Evolutionary conservation across 1,139 yeast genomes (phyloP).

Genomic region (Schwanniomyces etchellsii): DNA sequence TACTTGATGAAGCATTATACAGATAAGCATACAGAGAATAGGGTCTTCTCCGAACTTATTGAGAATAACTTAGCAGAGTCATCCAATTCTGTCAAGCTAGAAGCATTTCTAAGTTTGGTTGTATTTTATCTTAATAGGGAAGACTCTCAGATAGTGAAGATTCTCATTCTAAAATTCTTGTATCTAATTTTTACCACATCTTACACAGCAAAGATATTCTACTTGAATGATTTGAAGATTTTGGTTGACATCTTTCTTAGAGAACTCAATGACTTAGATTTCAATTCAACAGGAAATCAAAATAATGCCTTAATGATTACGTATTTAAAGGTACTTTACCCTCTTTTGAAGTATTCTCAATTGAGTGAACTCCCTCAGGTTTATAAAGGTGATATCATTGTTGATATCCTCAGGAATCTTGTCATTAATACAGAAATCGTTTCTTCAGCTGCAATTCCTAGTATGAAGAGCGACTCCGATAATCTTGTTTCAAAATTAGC

Average conservation of each 20-base stretch:
- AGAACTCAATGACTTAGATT: constrained; percentile 64
- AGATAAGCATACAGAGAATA: constrained; percentile 29
- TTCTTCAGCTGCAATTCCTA: not conserved
- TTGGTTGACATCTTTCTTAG: constrained; percentile 80
- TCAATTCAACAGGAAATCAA: constrained; percentile 41
- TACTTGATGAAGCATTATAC: constrained; percentile 61
- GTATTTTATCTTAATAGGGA: constrained; percentile 69
- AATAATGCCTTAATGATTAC: constrained; percentile 56
- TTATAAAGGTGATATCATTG: constrained; percentile 56
- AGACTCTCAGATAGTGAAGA: constrained; percentile 64
- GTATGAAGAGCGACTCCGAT: constrained; percentile 4
- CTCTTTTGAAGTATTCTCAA: constrained; percentile 65
- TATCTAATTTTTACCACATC: constrained; percentile 70
- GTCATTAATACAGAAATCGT: constrained; percentile 19
- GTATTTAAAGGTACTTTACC: constrained; percentile 69
- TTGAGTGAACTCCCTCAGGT: constrained; percentile 38
- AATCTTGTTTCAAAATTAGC: constrained; percentile 53
- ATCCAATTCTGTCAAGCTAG: constrained; percentile 6
- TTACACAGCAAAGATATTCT: constrained; percentile 60
- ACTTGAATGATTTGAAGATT: constrained; percentile 80
- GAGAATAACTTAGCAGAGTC: constrained; percentile 12
- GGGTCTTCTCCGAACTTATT: constrained; percentile 43
- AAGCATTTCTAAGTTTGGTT: constrained; percentile 35
- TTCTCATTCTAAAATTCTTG: constrained; percentile 72
- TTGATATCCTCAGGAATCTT: constrained; percentile 45